phyloP scores from a whole-genome alignment of 306 rosid genomes.

The Spatholobus suberectus region DNA sequence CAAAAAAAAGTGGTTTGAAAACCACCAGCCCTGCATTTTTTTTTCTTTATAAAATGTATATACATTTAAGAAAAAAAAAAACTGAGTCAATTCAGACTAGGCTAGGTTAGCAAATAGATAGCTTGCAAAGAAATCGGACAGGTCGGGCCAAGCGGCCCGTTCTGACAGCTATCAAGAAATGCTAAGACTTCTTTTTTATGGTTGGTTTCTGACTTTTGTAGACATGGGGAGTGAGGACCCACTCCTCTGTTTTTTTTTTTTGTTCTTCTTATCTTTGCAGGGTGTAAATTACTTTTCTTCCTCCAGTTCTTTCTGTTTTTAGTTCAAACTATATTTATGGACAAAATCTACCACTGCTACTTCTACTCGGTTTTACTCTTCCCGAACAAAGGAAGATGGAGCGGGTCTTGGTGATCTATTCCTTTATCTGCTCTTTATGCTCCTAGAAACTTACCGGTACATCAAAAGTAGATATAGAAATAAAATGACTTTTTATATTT shows the following conservation, averaged over 20 bases:
- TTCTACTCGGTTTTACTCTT: too few species aligned
- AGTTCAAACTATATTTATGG: too few species aligned
- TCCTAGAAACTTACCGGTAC: neutral
- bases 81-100: too few species aligned
- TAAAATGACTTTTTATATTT: neutral
- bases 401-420: neutral
- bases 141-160: too few species aligned
- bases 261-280: conserved; percentile 45
- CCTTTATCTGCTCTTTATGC: neutral
- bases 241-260: neutral
- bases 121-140: too few species aligned
- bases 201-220: conserved; percentile 15
- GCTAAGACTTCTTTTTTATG: neutral
- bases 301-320: conserved; percentile 4
- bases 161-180: too few species aligned
- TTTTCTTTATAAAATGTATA: too few species aligned
- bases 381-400: neutral
- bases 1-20: too few species aligned
- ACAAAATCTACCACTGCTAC: too few species aligned
- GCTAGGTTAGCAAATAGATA: too few species aligned
- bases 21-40: too few species aligned
- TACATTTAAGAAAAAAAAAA: too few species aligned
- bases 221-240: conserved; percentile 58
- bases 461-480: neutral
- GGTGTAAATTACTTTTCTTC: conserved; percentile 32